Evolutionary conservation across 1,284 basidiomycete genomes (phyloP).

Genomic region (Ustilago nuda): DNA sequence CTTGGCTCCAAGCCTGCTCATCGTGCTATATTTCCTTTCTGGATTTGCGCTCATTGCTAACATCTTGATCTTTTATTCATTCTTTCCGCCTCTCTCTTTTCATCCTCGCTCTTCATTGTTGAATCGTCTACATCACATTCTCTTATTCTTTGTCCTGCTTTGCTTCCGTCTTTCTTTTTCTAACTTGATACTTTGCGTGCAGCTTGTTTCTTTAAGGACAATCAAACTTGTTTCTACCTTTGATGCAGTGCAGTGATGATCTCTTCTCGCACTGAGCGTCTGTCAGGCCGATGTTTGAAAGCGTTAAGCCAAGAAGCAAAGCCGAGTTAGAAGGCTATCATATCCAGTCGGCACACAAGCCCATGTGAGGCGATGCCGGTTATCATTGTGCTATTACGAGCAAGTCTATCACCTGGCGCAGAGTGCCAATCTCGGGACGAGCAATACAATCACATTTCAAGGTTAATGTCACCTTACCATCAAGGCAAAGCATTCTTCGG

Average conservation of each 20-base stretch:
- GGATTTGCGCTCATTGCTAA: not conserved
- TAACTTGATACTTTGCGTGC: not conserved
- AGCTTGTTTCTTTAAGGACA: slow-evolving; percentile 4
- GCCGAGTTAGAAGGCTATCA: too few species aligned
- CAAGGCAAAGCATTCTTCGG: slow-evolving; percentile 37
- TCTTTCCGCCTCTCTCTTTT: not conserved
- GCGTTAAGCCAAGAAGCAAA: too few species aligned
- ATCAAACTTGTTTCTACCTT: slow-evolving; percentile 1
- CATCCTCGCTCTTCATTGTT: not conserved
- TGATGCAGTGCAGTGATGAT: not conserved
- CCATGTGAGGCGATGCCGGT: too few species aligned
- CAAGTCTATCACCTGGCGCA: too few species aligned
- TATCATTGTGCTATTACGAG: too few species aligned
- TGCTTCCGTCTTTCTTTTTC: not conserved
- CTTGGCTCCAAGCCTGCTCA: not conserved
- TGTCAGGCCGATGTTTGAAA: too few species aligned
- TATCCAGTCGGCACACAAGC: too few species aligned
- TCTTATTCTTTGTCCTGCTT: slow-evolving; percentile 1
- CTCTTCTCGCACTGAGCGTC: too few species aligned
- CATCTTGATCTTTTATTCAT: slow-evolving; percentile 1
- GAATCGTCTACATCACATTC: slow-evolving; percentile 13
- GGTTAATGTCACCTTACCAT: not conserved
- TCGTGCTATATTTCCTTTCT: not conserved
- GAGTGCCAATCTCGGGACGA: not conserved
- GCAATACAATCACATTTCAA: not conserved